A percentile compares a stretch with the other conserved stretches of the same genome.
Conservation (phyloP, 345 rosid genomes). For the Heritiera littoralis region DNA sequence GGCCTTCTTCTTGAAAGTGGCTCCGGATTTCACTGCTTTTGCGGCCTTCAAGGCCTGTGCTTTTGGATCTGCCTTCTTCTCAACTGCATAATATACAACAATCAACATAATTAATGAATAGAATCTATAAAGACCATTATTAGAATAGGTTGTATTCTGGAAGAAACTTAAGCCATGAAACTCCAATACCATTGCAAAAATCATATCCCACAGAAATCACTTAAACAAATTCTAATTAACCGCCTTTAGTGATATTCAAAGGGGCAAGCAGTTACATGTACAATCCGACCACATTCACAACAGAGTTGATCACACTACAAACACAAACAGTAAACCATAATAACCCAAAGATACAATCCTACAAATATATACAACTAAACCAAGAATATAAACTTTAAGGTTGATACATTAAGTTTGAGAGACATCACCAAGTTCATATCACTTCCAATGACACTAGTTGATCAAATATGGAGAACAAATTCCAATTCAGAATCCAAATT, state of each 20-base stretch:
- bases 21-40: constrained; percentile 81
- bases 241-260: not conserved
- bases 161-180: not conserved
- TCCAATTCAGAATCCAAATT: not conserved
- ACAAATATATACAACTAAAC: not conserved
- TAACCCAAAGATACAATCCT: not conserved
- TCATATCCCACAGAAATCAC: not conserved
- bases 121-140: not conserved
- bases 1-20: constrained; percentile 70
- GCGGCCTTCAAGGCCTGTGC: constrained; percentile 89
- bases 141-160: not conserved
- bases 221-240: not conserved
- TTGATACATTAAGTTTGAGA: not conserved
- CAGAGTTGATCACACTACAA: not conserved
- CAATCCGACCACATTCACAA: not conserved
- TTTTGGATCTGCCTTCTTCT: constrained; percentile 78
- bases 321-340: not conserved
- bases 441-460: not conserved
- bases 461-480: not conserved
- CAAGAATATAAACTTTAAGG: not conserved
- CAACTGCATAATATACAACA: constrained; percentile 37
- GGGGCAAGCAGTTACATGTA: not conserved
- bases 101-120: not conserved
- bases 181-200: not conserved
- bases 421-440: too few relatives aligned